A percentile compares a stretch with the other conserved stretches of the same genome.
phyloP scores from a whole-genome alignment of 1,284 basidiomycete species.

The Limonomyces culmigenus region DNA sequence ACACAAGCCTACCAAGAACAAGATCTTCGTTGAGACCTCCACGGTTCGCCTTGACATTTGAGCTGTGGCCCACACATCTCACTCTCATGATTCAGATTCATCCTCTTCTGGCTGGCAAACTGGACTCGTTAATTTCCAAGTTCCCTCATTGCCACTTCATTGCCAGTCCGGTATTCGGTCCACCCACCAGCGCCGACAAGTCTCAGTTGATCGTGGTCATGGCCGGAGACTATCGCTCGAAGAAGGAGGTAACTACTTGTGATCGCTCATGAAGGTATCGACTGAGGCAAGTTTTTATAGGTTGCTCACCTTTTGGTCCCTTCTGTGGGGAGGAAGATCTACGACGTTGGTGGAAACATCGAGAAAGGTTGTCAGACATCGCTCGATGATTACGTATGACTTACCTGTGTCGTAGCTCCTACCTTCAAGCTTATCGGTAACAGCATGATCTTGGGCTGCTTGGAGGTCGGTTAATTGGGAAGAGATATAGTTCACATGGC shows the following conservation, averaged over 20 bases:
- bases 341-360: conserved; percentile 61
- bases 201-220: conserved; percentile 64
- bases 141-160: conserved; percentile 53
- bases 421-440: conserved; percentile 74
- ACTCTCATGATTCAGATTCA: conserved; percentile 30
- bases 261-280: too few species aligned
- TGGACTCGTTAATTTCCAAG: conserved; percentile 53
- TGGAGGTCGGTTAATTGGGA: conserved; percentile 32
- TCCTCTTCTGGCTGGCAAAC: conserved; percentile 52
- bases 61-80: neutral
- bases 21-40: conserved; percentile 71
- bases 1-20: conserved; percentile 26
- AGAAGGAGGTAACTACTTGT: too few species aligned
- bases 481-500: too few species aligned
- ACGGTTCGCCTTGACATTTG: conserved; percentile 30
- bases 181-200: conserved; percentile 47
- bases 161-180: conserved; percentile 70
- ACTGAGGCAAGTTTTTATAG: too few species aligned
- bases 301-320: conserved; percentile 64
- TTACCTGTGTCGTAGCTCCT: conserved; percentile 44
- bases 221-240: conserved; percentile 71
- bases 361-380: conserved; percentile 65
- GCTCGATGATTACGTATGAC: too few species aligned
- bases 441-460: conserved; percentile 36
- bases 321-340: conserved; percentile 59